These are phyloP conservation scores for Senna tora DNA, from an alignment of 306 rosid genomes.

Conservation along the genomic window DNA sequence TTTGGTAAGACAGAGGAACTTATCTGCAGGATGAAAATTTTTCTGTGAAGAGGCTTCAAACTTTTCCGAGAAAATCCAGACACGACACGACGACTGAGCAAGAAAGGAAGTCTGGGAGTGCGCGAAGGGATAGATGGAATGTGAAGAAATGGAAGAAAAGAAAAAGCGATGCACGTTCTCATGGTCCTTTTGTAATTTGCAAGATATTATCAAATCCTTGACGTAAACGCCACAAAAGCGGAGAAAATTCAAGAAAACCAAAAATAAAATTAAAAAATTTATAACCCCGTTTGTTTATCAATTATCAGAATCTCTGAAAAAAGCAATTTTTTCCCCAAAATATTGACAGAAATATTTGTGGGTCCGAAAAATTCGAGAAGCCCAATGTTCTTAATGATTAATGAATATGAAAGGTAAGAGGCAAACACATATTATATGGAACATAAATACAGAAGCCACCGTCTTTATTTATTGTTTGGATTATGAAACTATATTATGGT, in stretches of 20 bases:
- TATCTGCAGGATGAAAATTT: slow-evolving; percentile 45
- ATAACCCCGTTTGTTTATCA: background rate
- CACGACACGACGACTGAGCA: slow-evolving; percentile 29
- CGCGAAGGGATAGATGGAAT: slow-evolving; percentile 21
- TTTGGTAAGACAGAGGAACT: slow-evolving; percentile 42
- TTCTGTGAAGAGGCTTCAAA: slow-evolving; percentile 38
- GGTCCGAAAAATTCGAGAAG: background rate
- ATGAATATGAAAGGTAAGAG: background rate
- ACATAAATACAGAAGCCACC: background rate
- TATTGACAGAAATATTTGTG: background rate
- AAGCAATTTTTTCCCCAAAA: background rate
- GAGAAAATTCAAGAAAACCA: background rate
- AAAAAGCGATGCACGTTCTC: slow-evolving; percentile 35
- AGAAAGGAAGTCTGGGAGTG: background rate
- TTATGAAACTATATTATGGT: background rate
- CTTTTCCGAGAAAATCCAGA: slow-evolving; percentile 40
- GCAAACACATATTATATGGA: background rate
- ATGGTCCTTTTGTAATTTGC: slow-evolving; percentile 36
- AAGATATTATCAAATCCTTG: slow-evolving; percentile 51
- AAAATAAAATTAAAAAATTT: too few relatives aligned
- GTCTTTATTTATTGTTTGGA: background rate
- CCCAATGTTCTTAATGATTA: background rate
- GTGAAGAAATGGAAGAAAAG: slow-evolving; percentile 36
- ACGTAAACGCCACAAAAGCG: slow-evolving; percentile 70
- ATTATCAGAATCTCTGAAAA: slow-evolving; percentile 23